A percentile compares a stretch with the other conserved stretches of the same genome.
Evolutionary conservation across 345 rosid species (phyloP).

Genomic region (Eucalyptus sideroxylon): DNA sequence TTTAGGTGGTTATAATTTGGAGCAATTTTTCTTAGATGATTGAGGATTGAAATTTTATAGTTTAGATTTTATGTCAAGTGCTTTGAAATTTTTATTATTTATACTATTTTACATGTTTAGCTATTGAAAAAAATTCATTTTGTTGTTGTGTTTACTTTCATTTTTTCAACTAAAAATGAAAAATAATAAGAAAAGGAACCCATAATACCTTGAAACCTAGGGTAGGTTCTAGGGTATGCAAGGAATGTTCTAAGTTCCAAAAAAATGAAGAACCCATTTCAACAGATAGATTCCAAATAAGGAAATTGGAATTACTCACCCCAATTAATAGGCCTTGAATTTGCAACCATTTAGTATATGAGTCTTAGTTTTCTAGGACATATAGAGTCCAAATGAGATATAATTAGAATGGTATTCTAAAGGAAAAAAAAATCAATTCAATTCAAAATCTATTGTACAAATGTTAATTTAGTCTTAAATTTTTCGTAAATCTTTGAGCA

Average conservation of each 20-base stretch:
- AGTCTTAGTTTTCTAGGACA: background rate
- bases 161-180: no score
- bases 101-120: background rate
- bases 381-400: background rate
- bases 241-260: no score
- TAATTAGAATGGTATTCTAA: background rate
- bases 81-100: background rate
- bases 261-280: background rate
- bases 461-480: background rate
- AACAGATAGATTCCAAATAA: fast-evolving
- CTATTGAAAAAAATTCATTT: no score
- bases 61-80: background rate
- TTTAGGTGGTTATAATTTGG: background rate
- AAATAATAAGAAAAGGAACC: background rate
- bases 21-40: background rate
- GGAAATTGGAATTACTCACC: no score
- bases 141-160: no score
- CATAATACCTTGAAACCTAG: background rate
- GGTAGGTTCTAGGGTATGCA: background rate
- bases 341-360: no score
- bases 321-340: background rate
- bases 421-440: background rate
- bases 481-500: background rate
- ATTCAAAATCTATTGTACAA: background rate
- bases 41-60: background rate